Evolutionary conservation across 2,329 filamentous ascomycete genomes (phyloP).

Genomic region (Colletotrichum lupini): DNA sequence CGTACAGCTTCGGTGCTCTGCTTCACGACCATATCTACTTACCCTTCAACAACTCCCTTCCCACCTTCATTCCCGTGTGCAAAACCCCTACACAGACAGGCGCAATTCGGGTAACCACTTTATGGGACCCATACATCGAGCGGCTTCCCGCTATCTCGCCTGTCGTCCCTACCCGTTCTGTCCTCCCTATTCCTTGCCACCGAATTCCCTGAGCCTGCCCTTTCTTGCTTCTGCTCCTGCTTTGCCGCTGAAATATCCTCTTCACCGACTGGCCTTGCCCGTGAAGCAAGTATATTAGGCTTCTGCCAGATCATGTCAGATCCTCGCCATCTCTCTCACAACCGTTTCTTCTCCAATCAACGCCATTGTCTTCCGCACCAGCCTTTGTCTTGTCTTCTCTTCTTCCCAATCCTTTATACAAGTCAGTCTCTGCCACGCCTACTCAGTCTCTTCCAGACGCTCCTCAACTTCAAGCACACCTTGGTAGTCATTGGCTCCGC

Average conservation of each 20-base stretch:
- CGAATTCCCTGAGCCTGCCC: neutral
- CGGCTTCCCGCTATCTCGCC: conserved; percentile 22
- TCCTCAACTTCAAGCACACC: neutral
- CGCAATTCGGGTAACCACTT: conserved; percentile 16
- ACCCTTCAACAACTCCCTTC: neutral
- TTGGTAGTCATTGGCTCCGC: neutral
- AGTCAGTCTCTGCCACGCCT: conserved; percentile 3
- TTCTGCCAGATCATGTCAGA: conserved; percentile 31
- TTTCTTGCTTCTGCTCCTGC: neutral
- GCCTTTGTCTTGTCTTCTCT: neutral
- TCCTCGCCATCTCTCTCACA: conserved; percentile 4
- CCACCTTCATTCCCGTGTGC: neutral
- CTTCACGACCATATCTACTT: neutral
- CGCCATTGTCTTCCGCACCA: neutral
- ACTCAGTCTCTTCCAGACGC: neutral
- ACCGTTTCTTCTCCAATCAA: conserved; percentile 21
- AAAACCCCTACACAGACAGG: conserved; percentile 20
- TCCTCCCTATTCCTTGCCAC: conserved; percentile 23
- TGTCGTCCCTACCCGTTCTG: conserved; percentile 5
- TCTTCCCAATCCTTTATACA: conserved; percentile 6
- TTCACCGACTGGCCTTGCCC: conserved; percentile 20
- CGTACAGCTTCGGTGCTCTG: neutral
- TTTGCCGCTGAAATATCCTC: neutral
- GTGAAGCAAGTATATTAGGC: conserved; percentile 30
- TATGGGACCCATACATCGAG: conserved; percentile 26